These are phyloP conservation scores for Apiospora arundinis DNA, from an alignment of 2,329 filamentous ascomycete species.

Conservation along the genomic window DNA sequence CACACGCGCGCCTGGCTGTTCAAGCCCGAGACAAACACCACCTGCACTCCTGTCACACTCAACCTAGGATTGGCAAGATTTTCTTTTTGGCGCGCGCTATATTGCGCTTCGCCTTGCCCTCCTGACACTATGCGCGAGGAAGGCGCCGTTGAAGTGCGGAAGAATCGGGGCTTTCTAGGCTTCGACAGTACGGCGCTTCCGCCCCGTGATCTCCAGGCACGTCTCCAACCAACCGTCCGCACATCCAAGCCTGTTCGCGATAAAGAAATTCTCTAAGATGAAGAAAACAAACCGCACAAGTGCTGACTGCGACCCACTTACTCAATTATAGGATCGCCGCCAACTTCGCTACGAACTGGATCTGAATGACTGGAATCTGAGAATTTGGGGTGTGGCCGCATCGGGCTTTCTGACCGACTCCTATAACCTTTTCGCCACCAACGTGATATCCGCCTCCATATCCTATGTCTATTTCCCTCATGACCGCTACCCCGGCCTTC, in stretches of 20 bases:
- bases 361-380: slow-evolving; percentile 60
- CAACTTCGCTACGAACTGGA: slow-evolving; percentile 61
- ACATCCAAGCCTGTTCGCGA: not conserved
- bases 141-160: slow-evolving; percentile 39
- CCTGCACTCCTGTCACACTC: not conserved
- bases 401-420: slow-evolving; percentile 61
- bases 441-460: slow-evolving; percentile 59
- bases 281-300: slow-evolving; percentile 1
- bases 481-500: slow-evolving; percentile 48
- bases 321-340: slow-evolving; percentile 50
- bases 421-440: slow-evolving; percentile 61
- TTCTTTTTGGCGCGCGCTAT: not conserved
- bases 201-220: slow-evolving; percentile 55
- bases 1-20: not conserved
- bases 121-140: slow-evolving; percentile 32
- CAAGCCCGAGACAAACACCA: not conserved
- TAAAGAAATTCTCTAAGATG: not conserved
- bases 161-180: slow-evolving; percentile 58
- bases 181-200: slow-evolving; percentile 57
- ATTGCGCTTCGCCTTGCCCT: slow-evolving; percentile 9
- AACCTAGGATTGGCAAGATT: slow-evolving; percentile 1
- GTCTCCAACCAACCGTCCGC: slow-evolving; percentile 28
- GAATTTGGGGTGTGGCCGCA: slow-evolving; percentile 61
- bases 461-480: slow-evolving; percentile 60
- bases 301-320: slow-evolving; percentile 22